These are phyloP conservation scores for Carallia brachiata DNA, from an alignment of 345 rosid species.

Conservation along the genomic window DNA sequence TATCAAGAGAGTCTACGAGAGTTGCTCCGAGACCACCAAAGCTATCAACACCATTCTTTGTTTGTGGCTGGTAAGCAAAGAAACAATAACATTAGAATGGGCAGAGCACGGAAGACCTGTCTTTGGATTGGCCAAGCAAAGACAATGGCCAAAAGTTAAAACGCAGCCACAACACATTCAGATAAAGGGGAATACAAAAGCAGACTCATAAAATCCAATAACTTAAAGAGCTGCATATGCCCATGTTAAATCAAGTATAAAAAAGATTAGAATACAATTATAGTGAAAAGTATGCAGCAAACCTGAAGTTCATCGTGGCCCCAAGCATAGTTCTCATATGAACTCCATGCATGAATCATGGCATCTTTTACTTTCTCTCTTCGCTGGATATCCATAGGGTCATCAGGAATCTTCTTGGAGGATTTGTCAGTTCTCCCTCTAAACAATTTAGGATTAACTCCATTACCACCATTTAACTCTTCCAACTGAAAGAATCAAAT, in stretches of 20 bases:
- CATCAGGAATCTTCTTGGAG: constrained; percentile 35
- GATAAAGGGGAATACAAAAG: neutral
- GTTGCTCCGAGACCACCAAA: constrained; percentile 99
- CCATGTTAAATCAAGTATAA: neutral
- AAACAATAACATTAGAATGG: constrained; percentile 2
- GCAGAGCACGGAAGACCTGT: too few species aligned
- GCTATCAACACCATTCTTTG: constrained; percentile 83
- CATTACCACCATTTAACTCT: constrained; percentile 17
- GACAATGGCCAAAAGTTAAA: too few species aligned
- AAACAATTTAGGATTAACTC: constrained; percentile 10
- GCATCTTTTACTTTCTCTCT: constrained; percentile 93
- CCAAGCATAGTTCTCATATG: constrained; percentile 98
- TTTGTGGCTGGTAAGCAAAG: constrained; percentile 57
- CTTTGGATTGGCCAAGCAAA: neutral
- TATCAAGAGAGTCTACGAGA: constrained; percentile 83
- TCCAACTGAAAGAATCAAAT: constrained; percentile 27
- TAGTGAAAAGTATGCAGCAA: neutral
- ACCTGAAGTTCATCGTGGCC: constrained; percentile 98
- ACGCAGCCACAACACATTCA: neutral
- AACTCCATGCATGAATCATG: constrained; percentile 95
- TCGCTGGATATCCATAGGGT: constrained; percentile 61
- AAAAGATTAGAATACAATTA: neutral
- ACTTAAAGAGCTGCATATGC: neutral
- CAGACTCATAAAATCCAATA: neutral
- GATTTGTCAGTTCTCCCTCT: constrained; percentile 16